Percentiles rank a stretch among this genome's conserved stretches.
These are phyloP conservation scores for Cenchrus purpureus DNA, from an alignment of 176 grass and related monocot genomes.

Conservation along the genomic window DNA sequence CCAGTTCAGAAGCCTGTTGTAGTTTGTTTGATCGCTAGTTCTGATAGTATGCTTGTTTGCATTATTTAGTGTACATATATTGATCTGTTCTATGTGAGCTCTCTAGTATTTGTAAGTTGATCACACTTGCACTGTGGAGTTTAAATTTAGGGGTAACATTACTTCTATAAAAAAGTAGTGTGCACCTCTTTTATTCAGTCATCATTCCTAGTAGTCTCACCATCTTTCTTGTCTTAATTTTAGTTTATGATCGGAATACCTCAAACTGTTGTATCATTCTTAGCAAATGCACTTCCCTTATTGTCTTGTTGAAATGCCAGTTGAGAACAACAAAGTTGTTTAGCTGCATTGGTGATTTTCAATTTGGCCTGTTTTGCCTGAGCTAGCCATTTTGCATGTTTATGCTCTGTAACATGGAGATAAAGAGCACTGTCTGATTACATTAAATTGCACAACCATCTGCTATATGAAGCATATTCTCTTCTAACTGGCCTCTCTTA, in stretches of 20 bases:
- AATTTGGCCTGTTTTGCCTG: neutral
- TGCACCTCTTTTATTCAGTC: conserved; percentile 2
- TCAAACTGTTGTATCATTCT: neutral
- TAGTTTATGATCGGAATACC: conserved; percentile 1
- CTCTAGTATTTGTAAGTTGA: neutral
- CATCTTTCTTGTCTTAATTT: conserved; percentile 13
- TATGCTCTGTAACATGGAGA: neutral
- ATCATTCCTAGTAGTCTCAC: conserved; percentile 1
- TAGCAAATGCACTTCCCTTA: neutral
- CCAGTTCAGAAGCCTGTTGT: neutral
- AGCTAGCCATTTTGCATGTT: conserved; percentile 11
- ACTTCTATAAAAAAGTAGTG: neutral
- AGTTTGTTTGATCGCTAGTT: conserved; percentile 23
- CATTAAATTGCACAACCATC: neutral
- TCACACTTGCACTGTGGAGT: neutral
- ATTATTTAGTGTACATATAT: conserved; percentile 1
- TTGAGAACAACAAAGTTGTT: neutral
- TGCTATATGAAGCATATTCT: neutral
- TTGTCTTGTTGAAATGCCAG: neutral
- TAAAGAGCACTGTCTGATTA: neutral
- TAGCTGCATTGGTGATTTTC: neutral
- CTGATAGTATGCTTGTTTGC: conserved; percentile 13
- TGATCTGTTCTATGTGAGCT: conserved; percentile 10
- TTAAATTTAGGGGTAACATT: neutral
- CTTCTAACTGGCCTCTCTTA: conserved; percentile 6